Conservation (phyloP, 495 filamentous ascomycete genomes). For the Neurospora sp. region DNA sequence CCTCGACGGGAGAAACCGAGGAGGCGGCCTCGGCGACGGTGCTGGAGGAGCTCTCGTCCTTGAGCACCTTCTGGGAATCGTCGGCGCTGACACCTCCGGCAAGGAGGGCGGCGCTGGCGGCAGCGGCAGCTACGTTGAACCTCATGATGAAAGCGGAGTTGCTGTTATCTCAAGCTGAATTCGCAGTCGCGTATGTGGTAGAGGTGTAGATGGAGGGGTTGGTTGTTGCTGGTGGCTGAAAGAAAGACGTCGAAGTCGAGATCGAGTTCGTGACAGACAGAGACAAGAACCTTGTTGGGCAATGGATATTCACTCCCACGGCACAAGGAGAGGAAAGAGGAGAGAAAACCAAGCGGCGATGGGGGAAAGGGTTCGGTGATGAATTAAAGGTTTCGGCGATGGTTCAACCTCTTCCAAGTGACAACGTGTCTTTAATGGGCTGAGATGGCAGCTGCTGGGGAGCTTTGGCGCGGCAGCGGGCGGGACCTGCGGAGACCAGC, state of each 20-base stretch:
- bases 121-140: conserved; percentile 64
- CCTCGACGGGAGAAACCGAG: conserved; percentile 41
- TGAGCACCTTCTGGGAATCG: conserved; percentile 49
- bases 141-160: conserved; percentile 41
- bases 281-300: conserved; percentile 13
- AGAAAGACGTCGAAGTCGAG: conserved; percentile 7
- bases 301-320: conserved; percentile 32
- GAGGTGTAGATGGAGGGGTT: conserved; percentile 5
- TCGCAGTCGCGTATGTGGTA: conserved; percentile 9
- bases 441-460: conserved; percentile 11
- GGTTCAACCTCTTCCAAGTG: conserved; percentile 12
- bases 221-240: conserved; percentile 4
- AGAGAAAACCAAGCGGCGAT: conserved; percentile 4
- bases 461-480: conserved; percentile 6
- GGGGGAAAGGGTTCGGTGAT: conserved; percentile 7
- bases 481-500: conserved; percentile 3
- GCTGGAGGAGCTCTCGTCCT: conserved; percentile 32
- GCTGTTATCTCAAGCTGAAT: conserved; percentile 10
- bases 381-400: conserved; percentile 22
- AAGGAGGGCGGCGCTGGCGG: conserved; percentile 62
- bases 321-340: conserved; percentile 28
- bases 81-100: conserved; percentile 62
- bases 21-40: conserved; percentile 42
- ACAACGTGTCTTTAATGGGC: conserved; percentile 28
- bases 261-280: conserved; percentile 13